phyloP scores from a whole-genome alignment of 352 stramenopile genomes.

The Phytophthora cactorum region DNA sequence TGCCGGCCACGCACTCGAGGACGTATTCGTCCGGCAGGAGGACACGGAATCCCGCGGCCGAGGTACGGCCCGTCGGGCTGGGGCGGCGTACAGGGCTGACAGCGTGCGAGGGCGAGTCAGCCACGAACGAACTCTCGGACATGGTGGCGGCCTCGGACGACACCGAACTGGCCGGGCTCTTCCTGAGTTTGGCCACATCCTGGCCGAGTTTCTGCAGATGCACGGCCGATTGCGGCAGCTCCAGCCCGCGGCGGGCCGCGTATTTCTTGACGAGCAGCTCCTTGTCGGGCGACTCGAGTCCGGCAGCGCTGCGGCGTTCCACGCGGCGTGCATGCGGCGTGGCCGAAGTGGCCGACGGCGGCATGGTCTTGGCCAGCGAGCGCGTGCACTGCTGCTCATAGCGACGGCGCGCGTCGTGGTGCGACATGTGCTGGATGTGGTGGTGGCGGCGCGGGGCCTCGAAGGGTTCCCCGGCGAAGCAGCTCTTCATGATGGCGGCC shows the following conservation, averaged over 20 bases:
- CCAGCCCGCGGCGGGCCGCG: constrained; percentile 12
- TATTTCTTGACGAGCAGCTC: constrained; percentile 23
- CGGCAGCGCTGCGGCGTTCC: constrained; percentile 3
- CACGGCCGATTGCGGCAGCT: constrained; percentile 36
- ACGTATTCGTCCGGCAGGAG: constrained; percentile 54
- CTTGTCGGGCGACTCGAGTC: constrained; percentile 21
- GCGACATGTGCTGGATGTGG: constrained; percentile 11
- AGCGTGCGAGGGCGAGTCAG: constrained; percentile 40
- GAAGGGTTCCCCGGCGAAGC: constrained; percentile 33
- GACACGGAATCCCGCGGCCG: constrained; percentile 35
- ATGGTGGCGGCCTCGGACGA: constrained; percentile 42
- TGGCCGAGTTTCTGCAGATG: constrained; percentile 35
- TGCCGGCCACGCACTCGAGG: constrained; percentile 67
- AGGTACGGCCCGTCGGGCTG: constrained; percentile 29
- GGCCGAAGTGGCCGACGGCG: background rate
- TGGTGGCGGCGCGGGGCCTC: constrained; percentile 21
- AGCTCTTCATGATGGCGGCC: constrained; percentile 52
- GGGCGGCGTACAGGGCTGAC: constrained; percentile 9
- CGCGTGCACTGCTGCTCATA: constrained; percentile 34
- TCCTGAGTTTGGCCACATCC: constrained; percentile 11
- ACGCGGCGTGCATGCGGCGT: background rate
- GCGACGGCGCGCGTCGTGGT: constrained; percentile 29
- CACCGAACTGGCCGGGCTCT: constrained; percentile 26
- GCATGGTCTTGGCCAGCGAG: constrained; percentile 29
- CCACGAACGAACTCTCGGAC: constrained; percentile 59